These are phyloP conservation scores for Epichloe uncinata DNA, from an alignment of 2,329 filamentous ascomycete species.

Conservation along the genomic window DNA sequence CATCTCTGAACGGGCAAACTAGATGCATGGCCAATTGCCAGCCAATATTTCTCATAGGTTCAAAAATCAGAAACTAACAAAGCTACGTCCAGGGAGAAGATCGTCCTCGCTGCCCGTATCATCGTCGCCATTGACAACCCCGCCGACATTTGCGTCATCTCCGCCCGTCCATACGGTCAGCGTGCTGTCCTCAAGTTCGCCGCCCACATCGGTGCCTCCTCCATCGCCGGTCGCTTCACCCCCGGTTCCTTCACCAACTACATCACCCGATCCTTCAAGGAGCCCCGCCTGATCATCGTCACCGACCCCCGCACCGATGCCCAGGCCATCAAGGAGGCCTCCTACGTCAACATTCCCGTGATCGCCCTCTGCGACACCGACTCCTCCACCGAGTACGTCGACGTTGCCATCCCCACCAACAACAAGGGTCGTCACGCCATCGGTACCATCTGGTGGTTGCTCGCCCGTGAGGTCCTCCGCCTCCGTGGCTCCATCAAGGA, in stretches of 20 bases:
- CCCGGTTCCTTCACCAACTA: conserved; percentile 99
- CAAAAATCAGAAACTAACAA: conserved; percentile 4
- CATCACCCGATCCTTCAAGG: conserved; percentile 99
- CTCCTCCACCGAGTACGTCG: conserved; percentile 98
- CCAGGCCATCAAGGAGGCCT: conserved; percentile 99
- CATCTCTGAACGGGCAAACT: background rate
- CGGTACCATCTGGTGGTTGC: conserved; percentile 98
- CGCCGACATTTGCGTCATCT: conserved; percentile 98
- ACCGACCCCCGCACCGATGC: conserved; percentile 99
- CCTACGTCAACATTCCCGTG: conserved; percentile 99
- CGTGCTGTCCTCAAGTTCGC: conserved; percentile 99
- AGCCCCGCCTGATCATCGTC: conserved; percentile 97
- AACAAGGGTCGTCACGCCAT: conserved; percentile 99
- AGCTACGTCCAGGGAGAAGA: conserved; percentile 71
- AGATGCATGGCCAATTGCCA: background rate
- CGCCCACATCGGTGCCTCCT: conserved; percentile 90
- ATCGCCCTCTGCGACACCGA: conserved; percentile 98
- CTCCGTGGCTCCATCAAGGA: conserved; percentile 92
- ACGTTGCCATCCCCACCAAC: conserved; percentile 99
- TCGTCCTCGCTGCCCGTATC: conserved; percentile 95
- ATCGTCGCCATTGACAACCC: conserved; percentile 99
- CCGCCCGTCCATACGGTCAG: conserved; percentile 97
- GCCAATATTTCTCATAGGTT: too few relatives aligned
- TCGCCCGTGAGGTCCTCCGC: conserved; percentile 98
- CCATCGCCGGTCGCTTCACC: conserved; percentile 99